Conservation (phyloP, 2,329 filamentous ascomycete genomes). For the Penicillium sp. region DNA sequence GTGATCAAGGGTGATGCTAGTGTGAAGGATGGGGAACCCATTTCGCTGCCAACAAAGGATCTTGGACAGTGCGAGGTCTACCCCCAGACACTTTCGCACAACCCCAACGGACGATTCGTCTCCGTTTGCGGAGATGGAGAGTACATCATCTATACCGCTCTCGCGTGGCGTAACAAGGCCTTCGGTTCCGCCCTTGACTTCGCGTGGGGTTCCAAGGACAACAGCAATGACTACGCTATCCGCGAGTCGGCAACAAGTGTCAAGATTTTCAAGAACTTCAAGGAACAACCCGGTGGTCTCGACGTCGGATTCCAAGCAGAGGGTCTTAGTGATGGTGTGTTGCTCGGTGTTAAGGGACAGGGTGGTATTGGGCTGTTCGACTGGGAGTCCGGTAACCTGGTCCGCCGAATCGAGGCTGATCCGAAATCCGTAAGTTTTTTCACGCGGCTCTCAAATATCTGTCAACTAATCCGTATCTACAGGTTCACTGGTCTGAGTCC, state of each 20-base stretch:
- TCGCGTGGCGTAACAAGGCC: conserved; percentile 95
- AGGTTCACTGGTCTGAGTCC: conserved; percentile 97
- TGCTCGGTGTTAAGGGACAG: conserved; percentile 92
- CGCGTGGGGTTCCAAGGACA: conserved; percentile 94
- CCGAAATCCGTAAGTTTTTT: conserved; percentile 57
- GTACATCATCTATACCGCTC: conserved; percentile 97
- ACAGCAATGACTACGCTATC: conserved; percentile 98
- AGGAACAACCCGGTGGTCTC: conserved; percentile 82
- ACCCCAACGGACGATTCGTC: conserved; percentile 90
- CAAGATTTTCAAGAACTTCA: conserved; percentile 97
- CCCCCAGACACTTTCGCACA: conserved; percentile 90
- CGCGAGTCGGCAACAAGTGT: conserved; percentile 91
- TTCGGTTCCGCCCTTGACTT: conserved; percentile 96
- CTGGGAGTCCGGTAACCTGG: conserved; percentile 86
- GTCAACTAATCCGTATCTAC: conserved; percentile 19
- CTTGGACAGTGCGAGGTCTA: conserved; percentile 96
- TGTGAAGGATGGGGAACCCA: conserved; percentile 84
- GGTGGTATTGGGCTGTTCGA: conserved; percentile 96
- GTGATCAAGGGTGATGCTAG: conserved; percentile 91
- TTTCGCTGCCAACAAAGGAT: conserved; percentile 87
- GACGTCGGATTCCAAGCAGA: conserved; percentile 96
- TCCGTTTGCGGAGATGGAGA: conserved; percentile 93
- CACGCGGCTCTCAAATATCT: background rate
- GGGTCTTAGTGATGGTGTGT: conserved; percentile 81
- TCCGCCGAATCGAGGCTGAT: conserved; percentile 85